These are phyloP conservation scores for Candolleomyces efflorescens DNA, from an alignment of 768 basidiomycete species.

Conservation along the genomic window DNA sequence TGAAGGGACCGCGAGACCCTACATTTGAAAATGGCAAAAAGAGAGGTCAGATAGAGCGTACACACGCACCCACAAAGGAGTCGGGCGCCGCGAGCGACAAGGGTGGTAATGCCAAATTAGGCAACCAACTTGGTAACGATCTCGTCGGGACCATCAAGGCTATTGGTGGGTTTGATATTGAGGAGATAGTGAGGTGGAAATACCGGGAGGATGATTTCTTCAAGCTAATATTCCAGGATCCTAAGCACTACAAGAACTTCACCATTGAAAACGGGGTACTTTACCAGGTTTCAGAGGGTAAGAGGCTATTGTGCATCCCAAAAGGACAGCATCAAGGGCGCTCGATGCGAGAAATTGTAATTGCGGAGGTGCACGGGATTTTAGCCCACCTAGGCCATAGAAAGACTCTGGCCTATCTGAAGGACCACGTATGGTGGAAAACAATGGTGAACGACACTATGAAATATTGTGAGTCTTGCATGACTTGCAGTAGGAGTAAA, in stretches of 20 bases:
- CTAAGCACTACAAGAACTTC: slow-evolving; percentile 14
- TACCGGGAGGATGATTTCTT: slow-evolving; percentile 15
- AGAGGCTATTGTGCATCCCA: slow-evolving; percentile 16
- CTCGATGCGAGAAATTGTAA: slow-evolving; percentile 21
- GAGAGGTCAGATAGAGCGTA: slow-evolving; percentile 11
- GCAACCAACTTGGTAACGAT: too few relatives aligned
- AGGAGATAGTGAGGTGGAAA: neutral
- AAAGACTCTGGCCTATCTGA: slow-evolving; percentile 27
- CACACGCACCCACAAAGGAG: too few relatives aligned
- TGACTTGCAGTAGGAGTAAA: slow-evolving; percentile 11
- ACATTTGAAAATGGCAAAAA: slow-evolving; percentile 14
- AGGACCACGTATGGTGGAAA: slow-evolving; percentile 35
- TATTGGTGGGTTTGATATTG: too few relatives aligned
- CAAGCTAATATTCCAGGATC: slow-evolving; percentile 7
- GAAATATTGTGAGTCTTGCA: slow-evolving; percentile 24
- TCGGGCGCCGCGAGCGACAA: too few relatives aligned
- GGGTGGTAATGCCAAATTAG: too few relatives aligned
- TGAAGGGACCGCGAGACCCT: slow-evolving; percentile 16
- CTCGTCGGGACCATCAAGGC: too few relatives aligned
- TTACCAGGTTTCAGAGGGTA: slow-evolving; percentile 7
- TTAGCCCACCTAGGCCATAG: slow-evolving; percentile 28
- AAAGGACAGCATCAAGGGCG: slow-evolving; percentile 14
- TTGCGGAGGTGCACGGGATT: slow-evolving; percentile 30
- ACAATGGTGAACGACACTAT: slow-evolving; percentile 19
- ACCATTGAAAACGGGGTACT: slow-evolving; percentile 10